These are phyloP conservation scores for Cyamopsis tetragonoloba DNA, from an alignment of 306 rosid genomes.

Conservation along the genomic window DNA sequence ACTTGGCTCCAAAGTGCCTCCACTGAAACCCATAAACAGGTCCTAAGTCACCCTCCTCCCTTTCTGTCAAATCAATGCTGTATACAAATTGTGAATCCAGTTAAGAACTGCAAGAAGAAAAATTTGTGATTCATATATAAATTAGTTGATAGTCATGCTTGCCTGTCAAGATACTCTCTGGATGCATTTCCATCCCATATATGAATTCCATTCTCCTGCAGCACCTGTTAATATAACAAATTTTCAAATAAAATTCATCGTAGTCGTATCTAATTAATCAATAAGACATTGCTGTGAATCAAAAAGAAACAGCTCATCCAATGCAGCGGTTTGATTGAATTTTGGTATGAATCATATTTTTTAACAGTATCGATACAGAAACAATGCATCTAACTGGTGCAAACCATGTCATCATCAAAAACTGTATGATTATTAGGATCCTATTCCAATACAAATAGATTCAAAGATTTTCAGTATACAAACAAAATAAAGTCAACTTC, in stretches of 20 bases:
- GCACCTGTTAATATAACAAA: constrained; percentile 53
- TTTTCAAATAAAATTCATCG: constrained; percentile 14
- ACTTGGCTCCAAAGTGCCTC: constrained; percentile 99
- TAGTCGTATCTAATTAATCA: constrained; percentile 2
- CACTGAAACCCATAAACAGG: constrained; percentile 97
- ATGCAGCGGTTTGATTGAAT: background rate
- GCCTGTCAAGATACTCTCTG: constrained; percentile 92
- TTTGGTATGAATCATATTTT: background rate
- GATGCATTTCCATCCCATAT: constrained; percentile 99
- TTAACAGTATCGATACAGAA: background rate
- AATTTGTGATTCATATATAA: background rate
- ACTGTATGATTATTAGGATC: background rate
- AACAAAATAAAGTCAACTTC: background rate
- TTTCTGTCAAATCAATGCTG: constrained; percentile 81
- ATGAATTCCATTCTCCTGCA: constrained; percentile 82
- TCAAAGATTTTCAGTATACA: background rate
- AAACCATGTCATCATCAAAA: constrained; percentile 13
- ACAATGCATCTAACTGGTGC: constrained; percentile 8
- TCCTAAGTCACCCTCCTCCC: constrained; percentile 96
- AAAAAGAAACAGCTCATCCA: background rate
- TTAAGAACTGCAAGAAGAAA: constrained; percentile 20
- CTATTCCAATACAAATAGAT: background rate
- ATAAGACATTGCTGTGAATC: constrained; percentile 10
- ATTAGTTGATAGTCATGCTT: constrained; percentile 34
- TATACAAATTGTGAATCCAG: constrained; percentile 17